Percentiles rank a stretch among this genome's conserved stretches.
Evolutionary conservation across 306 rosid species (phyloP).

Genomic region (Pachyrhizus erosus): DNA sequence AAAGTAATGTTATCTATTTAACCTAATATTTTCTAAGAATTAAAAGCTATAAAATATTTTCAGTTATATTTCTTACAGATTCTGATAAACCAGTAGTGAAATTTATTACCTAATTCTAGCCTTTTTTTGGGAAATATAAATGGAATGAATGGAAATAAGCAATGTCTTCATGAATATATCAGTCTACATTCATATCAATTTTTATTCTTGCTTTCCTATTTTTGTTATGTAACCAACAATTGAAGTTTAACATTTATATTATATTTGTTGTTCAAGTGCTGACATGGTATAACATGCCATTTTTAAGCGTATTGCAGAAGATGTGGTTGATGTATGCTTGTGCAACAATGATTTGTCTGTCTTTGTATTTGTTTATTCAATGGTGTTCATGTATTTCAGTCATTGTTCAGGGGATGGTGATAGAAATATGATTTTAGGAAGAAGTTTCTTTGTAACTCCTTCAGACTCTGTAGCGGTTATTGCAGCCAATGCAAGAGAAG

Average conservation of each 20-base stretch:
- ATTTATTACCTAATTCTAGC: not conserved
- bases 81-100: not conserved
- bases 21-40: not conserved
- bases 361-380: constrained; percentile 22
- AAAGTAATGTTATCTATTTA: not conserved
- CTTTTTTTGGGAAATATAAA: constrained; percentile 14
- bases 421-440: constrained; percentile 97
- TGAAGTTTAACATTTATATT: not conserved
- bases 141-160: constrained; percentile 11
- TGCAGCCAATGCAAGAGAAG: constrained; percentile 92
- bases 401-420: constrained; percentile 87
- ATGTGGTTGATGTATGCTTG: constrained; percentile 2
- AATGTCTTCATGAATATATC: not conserved
- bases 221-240: not conserved
- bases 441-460: constrained; percentile 90
- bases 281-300: not conserved
- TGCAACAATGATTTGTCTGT: constrained; percentile 1
- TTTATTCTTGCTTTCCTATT: not conserved
- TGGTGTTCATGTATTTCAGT: constrained; percentile 10
- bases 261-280: not conserved
- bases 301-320: constrained; percentile 19
- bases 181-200: not conserved
- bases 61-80: not conserved
- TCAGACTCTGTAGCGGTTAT: constrained; percentile 96
- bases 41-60: not conserved